Evolutionary conservation across 805 yeast species (phyloP), one percentile per base, ranked within the genome.

Genomic region (Sugiyamaella chiloensis): DNA sequence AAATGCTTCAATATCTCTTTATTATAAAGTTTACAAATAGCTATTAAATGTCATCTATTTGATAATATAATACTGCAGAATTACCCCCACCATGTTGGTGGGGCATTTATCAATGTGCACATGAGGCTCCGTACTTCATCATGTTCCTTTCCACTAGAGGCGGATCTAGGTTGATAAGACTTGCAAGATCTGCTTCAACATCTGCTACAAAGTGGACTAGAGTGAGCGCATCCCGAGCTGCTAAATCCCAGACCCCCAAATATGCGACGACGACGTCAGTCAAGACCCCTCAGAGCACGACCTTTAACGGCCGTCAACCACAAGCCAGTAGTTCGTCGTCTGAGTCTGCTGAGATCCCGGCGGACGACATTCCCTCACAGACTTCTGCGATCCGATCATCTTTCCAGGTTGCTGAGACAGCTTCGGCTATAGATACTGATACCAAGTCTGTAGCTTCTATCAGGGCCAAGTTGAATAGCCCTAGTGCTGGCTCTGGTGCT

Each of bases 131-230:
- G n/a, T n/a, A n/a, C n/a, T n/a, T n/a, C n/a, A n/a, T n/a, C n/a
- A n/a, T n/a, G n/a, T n/a, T n/a, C n/a, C n/a, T n/a, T n/a, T n/a
- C n/a, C n/a, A n/a, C n/a, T n/a, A n/a, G n/a, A n/a, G n/a, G n/a
- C n/a, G n/a, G n/a, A n/a, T n/a, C n/a, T n/a, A n/a, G n/a, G n/a
- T n/a, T n/a, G n/a, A n/a, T n/a, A n/a, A 34, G 19, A 19, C 16
- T 19, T 34, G 16, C 37, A 34, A 34, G 37, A 19, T 21, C 20
- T 34, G 37, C 37, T 34, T 34, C 37, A 11, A 34, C 37, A 34
- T 34, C 37, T 3, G 3, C 37, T 11, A 34, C 37, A 19, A 34
- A 34, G 37, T 34, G 37, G 37, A 34, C 37, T 21, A 34, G 37
- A 34, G 37, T 34, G 5, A n/a, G 20, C 19, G 16, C 37, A 12